Evolutionary conservation across 164 flowering plant genomes (phyloP).

Genomic region (Umbellularia californica): DNA sequence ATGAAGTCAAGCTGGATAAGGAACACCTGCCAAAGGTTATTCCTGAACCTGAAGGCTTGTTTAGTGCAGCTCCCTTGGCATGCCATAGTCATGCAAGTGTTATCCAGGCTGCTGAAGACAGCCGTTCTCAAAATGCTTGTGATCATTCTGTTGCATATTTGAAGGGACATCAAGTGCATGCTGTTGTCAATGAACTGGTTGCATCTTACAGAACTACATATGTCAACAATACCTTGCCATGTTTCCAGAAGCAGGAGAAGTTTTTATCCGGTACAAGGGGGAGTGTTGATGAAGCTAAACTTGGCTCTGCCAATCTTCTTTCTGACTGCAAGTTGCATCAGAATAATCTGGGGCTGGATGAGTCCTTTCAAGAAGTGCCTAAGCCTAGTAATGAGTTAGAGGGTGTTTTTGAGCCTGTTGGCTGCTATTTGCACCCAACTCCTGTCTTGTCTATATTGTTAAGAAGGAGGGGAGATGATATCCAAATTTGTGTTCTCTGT

Average conservation of each 20-base stretch:
- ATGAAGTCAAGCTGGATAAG: constrained; percentile 14
- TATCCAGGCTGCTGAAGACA: constrained; percentile 10
- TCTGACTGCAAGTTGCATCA: constrained; percentile 1
- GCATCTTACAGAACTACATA: constrained; percentile 14
- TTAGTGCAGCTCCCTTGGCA: constrained; percentile 4
- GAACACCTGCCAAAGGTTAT: constrained; percentile 12
- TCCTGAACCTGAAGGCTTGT: constrained; percentile 9
- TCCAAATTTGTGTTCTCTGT: constrained; percentile 63
- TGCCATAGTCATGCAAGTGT: constrained; percentile 12
- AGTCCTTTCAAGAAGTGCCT: neutral
- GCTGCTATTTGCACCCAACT: constrained; percentile 63
- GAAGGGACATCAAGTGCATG: constrained; percentile 6
- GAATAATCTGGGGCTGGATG: constrained; percentile 5
- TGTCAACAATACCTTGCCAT: constrained; percentile 4
- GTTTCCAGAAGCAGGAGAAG: constrained; percentile 13
- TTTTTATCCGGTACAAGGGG: constrained; percentile 5
- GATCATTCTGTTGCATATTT: constrained; percentile 15
- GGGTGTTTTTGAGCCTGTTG: constrained; percentile 44
- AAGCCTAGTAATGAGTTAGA: constrained; percentile 25
- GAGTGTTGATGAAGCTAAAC: constrained; percentile 12
- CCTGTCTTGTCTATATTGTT: constrained; percentile 56
- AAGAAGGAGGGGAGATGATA: constrained; percentile 30
- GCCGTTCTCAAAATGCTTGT: constrained; percentile 1
- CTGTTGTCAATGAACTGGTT: constrained; percentile 16
- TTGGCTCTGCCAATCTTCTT: constrained; percentile 1